A percentile compares a stretch with the other conserved stretches of the same genome.
Evolutionary conservation across 345 rosid species (phyloP).

Genomic region (Psidium friedrichsthalianum): DNA sequence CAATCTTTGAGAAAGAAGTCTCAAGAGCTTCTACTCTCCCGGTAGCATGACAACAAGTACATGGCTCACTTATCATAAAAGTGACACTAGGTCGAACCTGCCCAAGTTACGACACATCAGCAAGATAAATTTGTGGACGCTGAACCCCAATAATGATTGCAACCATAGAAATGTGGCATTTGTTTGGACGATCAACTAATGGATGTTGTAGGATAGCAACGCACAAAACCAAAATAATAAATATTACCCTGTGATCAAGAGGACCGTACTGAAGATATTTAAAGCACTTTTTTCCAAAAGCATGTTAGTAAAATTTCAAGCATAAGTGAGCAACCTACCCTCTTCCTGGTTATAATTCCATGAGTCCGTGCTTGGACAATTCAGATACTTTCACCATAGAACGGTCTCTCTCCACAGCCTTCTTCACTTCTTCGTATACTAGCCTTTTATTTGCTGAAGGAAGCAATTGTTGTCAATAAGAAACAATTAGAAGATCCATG

Average conservation of each 20-base stretch:
- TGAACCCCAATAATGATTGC: background rate
- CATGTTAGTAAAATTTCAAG: conserved; percentile 3
- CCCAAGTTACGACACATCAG: conserved; percentile 3
- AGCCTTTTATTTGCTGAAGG: conserved; percentile 75
- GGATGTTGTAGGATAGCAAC: background rate
- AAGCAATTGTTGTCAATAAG: background rate
- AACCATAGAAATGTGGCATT: background rate
- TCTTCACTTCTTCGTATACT: conserved; percentile 88
- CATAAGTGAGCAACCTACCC: conserved; percentile 38
- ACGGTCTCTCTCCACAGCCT: conserved; percentile 85
- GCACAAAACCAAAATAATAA: background rate
- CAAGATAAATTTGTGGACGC: background rate
- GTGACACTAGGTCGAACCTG: conserved; percentile 98
- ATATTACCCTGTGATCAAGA: background rate
- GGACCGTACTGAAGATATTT: background rate
- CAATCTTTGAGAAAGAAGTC: conserved; percentile 90
- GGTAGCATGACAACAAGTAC: conserved; percentile 85
- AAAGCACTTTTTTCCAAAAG: background rate
- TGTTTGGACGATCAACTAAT: background rate
- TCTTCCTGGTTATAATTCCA: conserved; percentile 98
- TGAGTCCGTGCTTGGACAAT: conserved; percentile 86
- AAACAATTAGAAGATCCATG: background rate
- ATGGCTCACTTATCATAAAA: conserved; percentile 93
- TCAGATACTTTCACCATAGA: conserved; percentile 88
- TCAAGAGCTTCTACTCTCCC: conserved; percentile 97